These are phyloP conservation scores for Rhizopogon rudus DNA, from an alignment of 768 basidiomycete species.

Conservation along the genomic window DNA sequence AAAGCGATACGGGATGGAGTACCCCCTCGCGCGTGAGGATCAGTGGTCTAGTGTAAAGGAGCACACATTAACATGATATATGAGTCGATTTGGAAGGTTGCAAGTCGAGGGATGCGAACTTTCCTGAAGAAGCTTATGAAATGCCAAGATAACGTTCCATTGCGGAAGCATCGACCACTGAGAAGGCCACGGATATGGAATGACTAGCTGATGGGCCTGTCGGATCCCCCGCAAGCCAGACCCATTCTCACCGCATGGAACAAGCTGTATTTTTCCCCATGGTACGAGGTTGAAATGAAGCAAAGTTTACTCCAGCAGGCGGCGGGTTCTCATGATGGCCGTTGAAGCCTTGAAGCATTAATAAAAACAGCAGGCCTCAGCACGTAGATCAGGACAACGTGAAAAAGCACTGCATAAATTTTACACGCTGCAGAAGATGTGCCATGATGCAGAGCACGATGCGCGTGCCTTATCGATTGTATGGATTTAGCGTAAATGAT, in stretches of 20 bases:
- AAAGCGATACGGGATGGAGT: conserved; percentile 15
- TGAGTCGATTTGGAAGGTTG: not conserved
- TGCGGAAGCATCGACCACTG: not conserved
- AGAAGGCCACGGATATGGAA: not conserved
- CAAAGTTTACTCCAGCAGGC: not conserved
- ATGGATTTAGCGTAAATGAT: not conserved
- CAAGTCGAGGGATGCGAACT: not conserved
- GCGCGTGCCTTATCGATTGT: conserved; percentile 21
- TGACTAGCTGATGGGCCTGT: not conserved
- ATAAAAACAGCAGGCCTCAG: conserved; percentile 5
- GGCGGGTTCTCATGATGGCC: not conserved
- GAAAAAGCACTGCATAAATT: conserved; percentile 13
- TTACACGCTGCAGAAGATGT: conserved; percentile 10
- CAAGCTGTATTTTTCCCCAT: not conserved
- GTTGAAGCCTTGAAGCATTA: conserved; percentile 3
- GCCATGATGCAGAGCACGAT: conserved; percentile 23
- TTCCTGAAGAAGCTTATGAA: not conserved
- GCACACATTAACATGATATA: not conserved
- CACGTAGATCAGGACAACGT: conserved; percentile 11
- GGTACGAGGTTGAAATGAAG: not conserved
- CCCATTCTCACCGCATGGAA: not conserved
- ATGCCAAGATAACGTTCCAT: not conserved
- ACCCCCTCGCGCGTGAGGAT: not conserved
- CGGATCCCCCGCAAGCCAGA: no score
- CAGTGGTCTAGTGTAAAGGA: not conserved